Conservation (phyloP, 805 yeast genomes). For the Clavispora asparagi region DNA sequence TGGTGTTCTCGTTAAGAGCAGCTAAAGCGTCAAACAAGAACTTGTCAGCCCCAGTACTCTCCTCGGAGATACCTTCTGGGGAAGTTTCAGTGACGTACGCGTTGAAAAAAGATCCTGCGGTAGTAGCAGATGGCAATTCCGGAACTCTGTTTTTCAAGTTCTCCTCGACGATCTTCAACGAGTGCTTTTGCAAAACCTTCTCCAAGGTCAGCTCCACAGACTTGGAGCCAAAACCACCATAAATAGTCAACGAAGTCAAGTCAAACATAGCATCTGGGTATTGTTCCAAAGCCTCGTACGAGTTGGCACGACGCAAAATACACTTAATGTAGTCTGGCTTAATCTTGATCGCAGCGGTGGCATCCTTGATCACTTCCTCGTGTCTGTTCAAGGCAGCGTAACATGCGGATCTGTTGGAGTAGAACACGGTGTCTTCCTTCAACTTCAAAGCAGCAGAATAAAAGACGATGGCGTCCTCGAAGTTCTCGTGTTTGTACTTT, state of each 20-base stretch:
- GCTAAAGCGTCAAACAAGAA: slow-evolving; percentile 62
- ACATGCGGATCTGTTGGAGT: slow-evolving; percentile 95
- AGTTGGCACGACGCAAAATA: slow-evolving; percentile 86
- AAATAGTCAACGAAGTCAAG: slow-evolving; percentile 80
- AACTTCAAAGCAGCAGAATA: slow-evolving; percentile 75
- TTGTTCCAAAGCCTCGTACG: slow-evolving; percentile 75
- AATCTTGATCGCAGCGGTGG: slow-evolving; percentile 77
- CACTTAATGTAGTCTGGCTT: slow-evolving; percentile 92
- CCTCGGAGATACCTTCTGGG: slow-evolving; percentile 45
- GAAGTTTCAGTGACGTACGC: slow-evolving; percentile 64
- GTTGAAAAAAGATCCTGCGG: slow-evolving; percentile 80
- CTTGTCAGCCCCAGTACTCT: slow-evolving; percentile 57
- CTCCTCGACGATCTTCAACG: slow-evolving; percentile 66
- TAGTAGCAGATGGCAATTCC: slow-evolving; percentile 75
- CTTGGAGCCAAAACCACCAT: slow-evolving; percentile 77
- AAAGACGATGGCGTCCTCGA: slow-evolving; percentile 68
- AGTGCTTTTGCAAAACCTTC: slow-evolving; percentile 75
- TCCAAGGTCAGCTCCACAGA: slow-evolving; percentile 78
- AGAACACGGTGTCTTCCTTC: slow-evolving; percentile 81
- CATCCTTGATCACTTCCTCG: slow-evolving; percentile 82
- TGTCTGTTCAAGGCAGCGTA: slow-evolving; percentile 75
- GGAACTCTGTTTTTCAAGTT: slow-evolving; percentile 46
- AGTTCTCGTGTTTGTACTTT: slow-evolving; percentile 65
- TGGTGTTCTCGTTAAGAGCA: slow-evolving; percentile 45
- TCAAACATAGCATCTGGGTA: slow-evolving; percentile 87